Percentiles rank a stretch among this genome's conserved stretches.
Conservation (phyloP, 257 asterid genomes). For the Fraxinus anomala region DNA sequence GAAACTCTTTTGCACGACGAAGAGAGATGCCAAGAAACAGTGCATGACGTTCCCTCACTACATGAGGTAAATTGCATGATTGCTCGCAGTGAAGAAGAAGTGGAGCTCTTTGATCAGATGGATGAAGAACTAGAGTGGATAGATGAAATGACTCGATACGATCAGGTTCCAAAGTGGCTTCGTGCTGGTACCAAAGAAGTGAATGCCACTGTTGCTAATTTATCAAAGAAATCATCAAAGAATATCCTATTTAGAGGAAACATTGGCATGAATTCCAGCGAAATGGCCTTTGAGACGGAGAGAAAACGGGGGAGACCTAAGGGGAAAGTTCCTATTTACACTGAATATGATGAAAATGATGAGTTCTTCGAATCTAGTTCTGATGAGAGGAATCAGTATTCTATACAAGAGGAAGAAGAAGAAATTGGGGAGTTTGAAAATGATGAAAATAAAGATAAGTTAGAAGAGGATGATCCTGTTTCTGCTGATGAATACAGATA, state of each 20-base stretch:
- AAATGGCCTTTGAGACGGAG: constrained; percentile 63
- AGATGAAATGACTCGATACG: constrained; percentile 86
- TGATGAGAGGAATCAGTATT: constrained; percentile 73
- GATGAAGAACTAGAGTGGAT: constrained; percentile 96
- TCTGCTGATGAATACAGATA: constrained; percentile 61
- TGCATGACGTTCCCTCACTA: constrained; percentile 96
- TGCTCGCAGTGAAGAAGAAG: constrained; percentile 94
- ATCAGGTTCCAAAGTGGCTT: constrained; percentile 94
- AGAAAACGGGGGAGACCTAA: constrained; percentile 87
- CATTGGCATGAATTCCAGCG: constrained; percentile 51
- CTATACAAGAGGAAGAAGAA: constrained; percentile 74
- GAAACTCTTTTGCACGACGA: constrained; percentile 96
- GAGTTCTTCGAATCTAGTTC: constrained; percentile 89
- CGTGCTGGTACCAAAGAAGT: constrained; percentile 86
- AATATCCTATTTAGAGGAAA: constrained; percentile 55
- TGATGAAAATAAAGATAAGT: constrained; percentile 75
- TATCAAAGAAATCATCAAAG: constrained; percentile 82
- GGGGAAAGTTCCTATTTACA: constrained; percentile 77
- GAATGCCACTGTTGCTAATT: constrained; percentile 60
- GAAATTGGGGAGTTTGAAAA: constrained; percentile 84
- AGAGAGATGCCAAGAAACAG: constrained; percentile 93
- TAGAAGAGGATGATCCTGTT: constrained; percentile 71
- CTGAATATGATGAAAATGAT: constrained; percentile 85
- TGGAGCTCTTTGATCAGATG: constrained; percentile 95
- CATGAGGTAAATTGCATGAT: constrained; percentile 98